These are phyloP conservation scores for Citrullus mucosospermus DNA, from an alignment of 306 rosid genomes.

Conservation along the genomic window DNA sequence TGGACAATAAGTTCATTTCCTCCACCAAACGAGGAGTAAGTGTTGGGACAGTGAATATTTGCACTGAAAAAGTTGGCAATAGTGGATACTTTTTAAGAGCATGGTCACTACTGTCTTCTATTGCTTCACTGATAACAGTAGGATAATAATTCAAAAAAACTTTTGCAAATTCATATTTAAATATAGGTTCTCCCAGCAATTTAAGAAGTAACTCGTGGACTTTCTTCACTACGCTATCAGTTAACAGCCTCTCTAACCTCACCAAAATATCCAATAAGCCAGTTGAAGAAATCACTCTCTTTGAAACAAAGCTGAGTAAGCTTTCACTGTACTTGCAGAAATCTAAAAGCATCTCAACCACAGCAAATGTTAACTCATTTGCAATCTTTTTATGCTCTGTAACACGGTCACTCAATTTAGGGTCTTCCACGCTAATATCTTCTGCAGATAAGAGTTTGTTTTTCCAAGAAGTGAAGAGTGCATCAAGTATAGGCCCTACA, in stretches of 20 bases:
- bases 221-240: constrained; percentile 37
- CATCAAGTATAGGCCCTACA: constrained; percentile 58
- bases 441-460: constrained; percentile 38
- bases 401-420: constrained; percentile 23
- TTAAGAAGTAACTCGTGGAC: constrained; percentile 81
- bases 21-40: constrained; percentile 79
- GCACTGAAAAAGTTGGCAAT: constrained; percentile 71
- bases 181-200: constrained; percentile 78
- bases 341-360: constrained; percentile 80
- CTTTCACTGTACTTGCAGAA: constrained; percentile 89
- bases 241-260: constrained; percentile 64
- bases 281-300: constrained; percentile 31
- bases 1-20: constrained; percentile 71
- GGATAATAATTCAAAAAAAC: constrained; percentile 82
- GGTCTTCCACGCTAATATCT: constrained; percentile 19
- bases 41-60: constrained; percentile 91
- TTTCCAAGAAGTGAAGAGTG: constrained; percentile 56
- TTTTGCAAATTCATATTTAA: constrained; percentile 85
- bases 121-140: constrained; percentile 48
- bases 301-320: constrained; percentile 81
- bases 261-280: constrained; percentile 54
- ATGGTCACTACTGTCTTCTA: constrained; percentile 30
- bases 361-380: constrained; percentile 53
- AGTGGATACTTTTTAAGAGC: constrained; percentile 43
- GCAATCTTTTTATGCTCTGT: constrained; percentile 42